Percentiles rank a stretch among this genome's conserved stretches.
These are phyloP conservation scores for Fusarium neocosmosporiellum DNA, from an alignment of 2,329 filamentous ascomycete genomes.

Conservation along the genomic window DNA sequence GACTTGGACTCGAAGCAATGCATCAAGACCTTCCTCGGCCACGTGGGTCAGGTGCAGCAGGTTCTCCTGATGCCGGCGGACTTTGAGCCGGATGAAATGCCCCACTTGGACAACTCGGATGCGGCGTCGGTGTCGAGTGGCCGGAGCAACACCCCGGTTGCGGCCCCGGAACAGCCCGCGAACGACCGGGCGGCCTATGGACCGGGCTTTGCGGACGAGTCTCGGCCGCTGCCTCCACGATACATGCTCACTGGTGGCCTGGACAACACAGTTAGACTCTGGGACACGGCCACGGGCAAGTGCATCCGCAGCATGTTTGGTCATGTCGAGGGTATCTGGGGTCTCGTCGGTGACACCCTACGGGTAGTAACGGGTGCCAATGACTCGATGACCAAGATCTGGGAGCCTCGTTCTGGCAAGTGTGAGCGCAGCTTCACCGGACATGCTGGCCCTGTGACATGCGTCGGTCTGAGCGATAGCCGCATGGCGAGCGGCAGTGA, in stretches of 20 bases:
- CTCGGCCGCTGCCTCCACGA: constrained; percentile 79
- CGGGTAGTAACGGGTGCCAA: constrained; percentile 90
- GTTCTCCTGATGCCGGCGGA: constrained; percentile 85
- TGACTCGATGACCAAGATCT: constrained; percentile 92
- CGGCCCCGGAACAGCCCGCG: constrained; percentile 46
- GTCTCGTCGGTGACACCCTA: constrained; percentile 87
- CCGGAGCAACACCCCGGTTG: constrained; percentile 56
- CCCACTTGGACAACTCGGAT: constrained; percentile 64
- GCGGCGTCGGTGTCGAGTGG: constrained; percentile 61
- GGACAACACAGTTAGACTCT: constrained; percentile 90
- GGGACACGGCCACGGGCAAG: constrained; percentile 85
- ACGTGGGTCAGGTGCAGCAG: constrained; percentile 96
- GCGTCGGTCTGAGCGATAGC: constrained; percentile 89
- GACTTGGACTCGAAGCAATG: constrained; percentile 87
- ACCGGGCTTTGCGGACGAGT: constrained; percentile 68
- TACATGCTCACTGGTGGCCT: constrained; percentile 95
- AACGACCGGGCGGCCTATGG: constrained; percentile 68
- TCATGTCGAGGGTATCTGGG: constrained; percentile 96
- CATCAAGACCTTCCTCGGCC: constrained; percentile 83
- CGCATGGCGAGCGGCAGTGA: constrained; percentile 92
- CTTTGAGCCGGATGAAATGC: constrained; percentile 84
- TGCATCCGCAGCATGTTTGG: constrained; percentile 96
- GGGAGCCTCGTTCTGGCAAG: constrained; percentile 91
- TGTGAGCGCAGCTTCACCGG: constrained; percentile 94
- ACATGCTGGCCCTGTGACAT: constrained; percentile 91